These are phyloP conservation scores for Phoenix dactylifera DNA, from an alignment of 176 grass and related monocot species.

Conservation along the genomic window DNA sequence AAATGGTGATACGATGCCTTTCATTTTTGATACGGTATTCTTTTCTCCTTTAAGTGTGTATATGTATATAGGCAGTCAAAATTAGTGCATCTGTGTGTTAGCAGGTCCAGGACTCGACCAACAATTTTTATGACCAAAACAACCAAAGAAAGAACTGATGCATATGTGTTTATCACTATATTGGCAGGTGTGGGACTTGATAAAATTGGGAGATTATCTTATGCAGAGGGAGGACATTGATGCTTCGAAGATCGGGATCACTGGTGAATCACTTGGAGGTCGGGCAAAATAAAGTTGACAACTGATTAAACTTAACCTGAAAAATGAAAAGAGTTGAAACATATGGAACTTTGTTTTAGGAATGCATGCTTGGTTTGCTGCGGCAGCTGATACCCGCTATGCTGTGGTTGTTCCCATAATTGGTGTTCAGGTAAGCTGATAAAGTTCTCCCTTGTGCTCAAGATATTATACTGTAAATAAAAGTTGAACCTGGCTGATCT, in stretches of 20 bases:
- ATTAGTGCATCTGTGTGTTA: too few relatives aligned
- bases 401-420: conserved; percentile 79
- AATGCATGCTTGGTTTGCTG: conserved; percentile 98
- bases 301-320: not conserved
- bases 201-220: conserved; percentile 86
- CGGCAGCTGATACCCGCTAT: conserved; percentile 53
- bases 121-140: not conserved
- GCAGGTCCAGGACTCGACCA: too few relatives aligned
- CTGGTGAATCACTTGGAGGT: conserved; percentile 99
- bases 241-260: conserved; percentile 66
- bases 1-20: conserved; percentile 78
- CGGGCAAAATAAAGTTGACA: conserved; percentile 1
- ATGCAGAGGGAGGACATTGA: conserved; percentile 62
- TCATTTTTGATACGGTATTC: conserved; percentile 92
- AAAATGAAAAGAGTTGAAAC: too few relatives aligned
- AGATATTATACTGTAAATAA: too few relatives aligned
- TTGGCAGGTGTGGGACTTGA: conserved; percentile 84
- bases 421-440: conserved; percentile 63
- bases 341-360: conserved; percentile 34
- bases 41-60: not conserved
- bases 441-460: not conserved
- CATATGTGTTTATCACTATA: not conserved
- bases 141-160: not conserved
- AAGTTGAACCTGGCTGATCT: too few relatives aligned
- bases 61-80: too few relatives aligned